These are phyloP conservation scores for Spergularia bocconei DNA, from an alignment of 148 eudicot species.

Conservation along the genomic window DNA sequence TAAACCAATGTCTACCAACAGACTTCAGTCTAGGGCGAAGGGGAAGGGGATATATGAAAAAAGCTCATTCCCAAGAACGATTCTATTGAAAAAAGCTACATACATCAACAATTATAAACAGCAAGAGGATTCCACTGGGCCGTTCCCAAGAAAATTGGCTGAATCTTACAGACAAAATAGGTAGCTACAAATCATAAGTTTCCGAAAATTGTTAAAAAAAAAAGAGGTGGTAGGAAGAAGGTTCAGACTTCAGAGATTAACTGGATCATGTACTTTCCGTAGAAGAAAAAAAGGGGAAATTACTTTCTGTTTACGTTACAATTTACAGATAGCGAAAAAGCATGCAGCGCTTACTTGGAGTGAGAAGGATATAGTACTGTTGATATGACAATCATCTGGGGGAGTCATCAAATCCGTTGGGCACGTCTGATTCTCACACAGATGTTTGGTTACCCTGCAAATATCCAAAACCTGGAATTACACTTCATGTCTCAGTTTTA, in stretches of 20 bases:
- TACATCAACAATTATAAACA: too few relatives aligned
- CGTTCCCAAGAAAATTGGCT: neutral
- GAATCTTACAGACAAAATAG: neutral
- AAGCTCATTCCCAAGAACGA: neutral
- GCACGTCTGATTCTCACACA: constrained; percentile 64
- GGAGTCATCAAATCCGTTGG: constrained; percentile 73
- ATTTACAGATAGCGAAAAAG: neutral
- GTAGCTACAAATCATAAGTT: neutral
- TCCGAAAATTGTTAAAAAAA: too few relatives aligned
- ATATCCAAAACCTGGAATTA: constrained; percentile 9
- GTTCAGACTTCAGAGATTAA: neutral
- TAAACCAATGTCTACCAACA: neutral
- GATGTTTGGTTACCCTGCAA: constrained; percentile 59
- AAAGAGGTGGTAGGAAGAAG: neutral
- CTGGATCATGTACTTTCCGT: neutral
- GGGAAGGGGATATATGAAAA: neutral
- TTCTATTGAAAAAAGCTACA: too few relatives aligned
- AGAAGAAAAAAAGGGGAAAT: neutral
- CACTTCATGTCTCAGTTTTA: neutral
- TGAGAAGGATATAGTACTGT: constrained; percentile 72
- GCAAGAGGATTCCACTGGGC: neutral
- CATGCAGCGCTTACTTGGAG: constrained; percentile 57
- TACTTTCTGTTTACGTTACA: neutral
- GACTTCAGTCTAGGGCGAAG: neutral
- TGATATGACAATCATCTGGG: constrained; percentile 89